Conservation (phyloP, 257 asterid species). For the Nicotiana attenuata region DNA sequence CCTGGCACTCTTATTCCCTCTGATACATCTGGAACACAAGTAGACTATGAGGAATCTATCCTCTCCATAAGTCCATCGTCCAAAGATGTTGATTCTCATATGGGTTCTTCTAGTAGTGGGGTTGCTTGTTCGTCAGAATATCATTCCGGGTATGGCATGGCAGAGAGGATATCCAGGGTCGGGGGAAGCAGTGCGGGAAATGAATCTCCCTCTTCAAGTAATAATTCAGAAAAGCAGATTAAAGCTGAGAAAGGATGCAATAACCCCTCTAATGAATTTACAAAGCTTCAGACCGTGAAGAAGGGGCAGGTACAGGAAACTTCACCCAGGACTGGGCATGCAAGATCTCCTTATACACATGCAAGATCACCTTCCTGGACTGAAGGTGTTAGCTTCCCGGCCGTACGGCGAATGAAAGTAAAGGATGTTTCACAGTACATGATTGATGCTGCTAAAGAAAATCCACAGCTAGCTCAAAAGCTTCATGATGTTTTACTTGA, state of each 20-base stretch:
- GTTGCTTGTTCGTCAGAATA: conserved; percentile 34
- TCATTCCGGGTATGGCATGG: conserved; percentile 23
- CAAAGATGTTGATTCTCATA: conserved; percentile 30
- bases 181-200: conserved; percentile 25
- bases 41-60: conserved; percentile 28
- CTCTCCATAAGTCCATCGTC: conserved; percentile 22
- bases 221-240: conserved; percentile 22
- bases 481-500: conserved; percentile 88
- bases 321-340: conserved; percentile 39
- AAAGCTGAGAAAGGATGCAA: conserved; percentile 6
- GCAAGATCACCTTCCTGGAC: conserved; percentile 98
- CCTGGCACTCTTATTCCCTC: conserved; percentile 98
- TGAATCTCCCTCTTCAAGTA: conserved; percentile 27
- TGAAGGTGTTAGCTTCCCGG: conserved; percentile 90
- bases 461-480: conserved; percentile 88
- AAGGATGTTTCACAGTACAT: conserved; percentile 88
- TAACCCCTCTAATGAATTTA: conserved; percentile 24
- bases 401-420: conserved; percentile 67
- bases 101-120: conserved; percentile 43
- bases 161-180: conserved; percentile 22
- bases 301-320: conserved; percentile 32
- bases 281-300: conserved; percentile 22
- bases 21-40: conserved; percentile 58
- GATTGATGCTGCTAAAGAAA: conserved; percentile 95
- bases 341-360: conserved; percentile 39